phyloP scores from a whole-genome alignment of 2,329 filamentous ascomycete genomes.

The Hymenoscyphus albidus region DNA sequence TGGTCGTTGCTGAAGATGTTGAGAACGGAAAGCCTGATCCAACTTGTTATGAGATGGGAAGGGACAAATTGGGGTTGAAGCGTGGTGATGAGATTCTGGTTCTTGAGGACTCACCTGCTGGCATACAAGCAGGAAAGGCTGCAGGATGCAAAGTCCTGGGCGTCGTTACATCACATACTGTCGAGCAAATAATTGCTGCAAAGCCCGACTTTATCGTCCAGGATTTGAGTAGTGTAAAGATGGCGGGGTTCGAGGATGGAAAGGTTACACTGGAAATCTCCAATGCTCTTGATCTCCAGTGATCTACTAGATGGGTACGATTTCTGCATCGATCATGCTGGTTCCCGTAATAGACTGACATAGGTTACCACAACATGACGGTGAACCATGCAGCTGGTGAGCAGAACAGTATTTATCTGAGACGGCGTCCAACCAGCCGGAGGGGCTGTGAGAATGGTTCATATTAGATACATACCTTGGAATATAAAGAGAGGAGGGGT shows the following conservation, averaged over 20 bases:
- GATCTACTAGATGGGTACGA: slow-evolving; percentile 8
- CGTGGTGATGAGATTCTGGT: slow-evolving; percentile 48
- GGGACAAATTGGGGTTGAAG: slow-evolving; percentile 52
- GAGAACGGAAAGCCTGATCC: slow-evolving; percentile 74
- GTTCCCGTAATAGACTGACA: background rate
- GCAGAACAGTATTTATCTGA: background rate
- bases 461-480: background rate
- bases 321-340: background rate
- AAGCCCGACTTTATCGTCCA: slow-evolving; percentile 67
- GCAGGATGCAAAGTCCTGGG: slow-evolving; percentile 66
- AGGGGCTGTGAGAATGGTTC: background rate
- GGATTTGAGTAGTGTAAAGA: slow-evolving; percentile 59
- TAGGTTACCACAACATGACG: background rate
- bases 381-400: background rate
- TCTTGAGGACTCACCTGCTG: slow-evolving; percentile 67
- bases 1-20: slow-evolving; percentile 75
- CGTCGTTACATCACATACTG: slow-evolving; percentile 60
- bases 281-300: slow-evolving; percentile 23
- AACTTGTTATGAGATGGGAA: slow-evolving; percentile 66
- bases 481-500: background rate
- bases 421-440: background rate
- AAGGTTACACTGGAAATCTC: slow-evolving; percentile 34
- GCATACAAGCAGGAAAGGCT: slow-evolving; percentile 65
- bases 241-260: slow-evolving; percentile 45
- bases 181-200: slow-evolving; percentile 55